phyloP scores from a whole-genome alignment of 1,284 basidiomycete genomes.

The Cryptococcus sp. region DNA sequence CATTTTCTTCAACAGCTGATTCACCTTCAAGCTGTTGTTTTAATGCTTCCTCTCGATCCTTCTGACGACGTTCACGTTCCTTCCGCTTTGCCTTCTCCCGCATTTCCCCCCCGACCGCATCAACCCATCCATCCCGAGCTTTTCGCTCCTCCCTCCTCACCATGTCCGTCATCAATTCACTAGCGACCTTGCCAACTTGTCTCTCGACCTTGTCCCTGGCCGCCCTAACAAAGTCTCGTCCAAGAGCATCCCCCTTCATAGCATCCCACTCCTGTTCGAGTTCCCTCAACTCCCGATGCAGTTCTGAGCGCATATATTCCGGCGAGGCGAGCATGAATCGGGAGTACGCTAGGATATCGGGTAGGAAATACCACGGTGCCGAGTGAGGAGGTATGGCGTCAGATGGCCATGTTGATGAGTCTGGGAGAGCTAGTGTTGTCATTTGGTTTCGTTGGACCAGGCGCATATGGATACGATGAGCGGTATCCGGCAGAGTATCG shows the following conservation, averaged over 20 bases:
- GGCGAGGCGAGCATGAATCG: slow-evolving; percentile 97
- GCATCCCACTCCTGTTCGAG: slow-evolving; percentile 56
- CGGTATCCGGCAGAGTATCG: slow-evolving; percentile 8
- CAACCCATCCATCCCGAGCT: slow-evolving; percentile 38
- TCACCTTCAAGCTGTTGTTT: slow-evolving; percentile 3
- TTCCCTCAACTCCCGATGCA: slow-evolving; percentile 69
- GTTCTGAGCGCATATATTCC: slow-evolving; percentile 67
- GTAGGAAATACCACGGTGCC: slow-evolving; percentile 92
- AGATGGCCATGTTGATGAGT: slow-evolving; percentile 88
- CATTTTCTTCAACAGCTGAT: slow-evolving; percentile 11
- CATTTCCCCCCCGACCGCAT: slow-evolving; percentile 38
- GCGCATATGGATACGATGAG: slow-evolving; percentile 65
- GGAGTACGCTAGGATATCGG: slow-evolving; percentile 81
- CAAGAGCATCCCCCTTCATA: slow-evolving; percentile 66
- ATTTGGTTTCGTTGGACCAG: slow-evolving; percentile 90
- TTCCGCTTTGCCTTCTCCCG: slow-evolving; percentile 49
- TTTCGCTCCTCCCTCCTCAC: slow-evolving; percentile 41
- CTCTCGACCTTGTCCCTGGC: slow-evolving; percentile 69
- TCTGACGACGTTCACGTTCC: slow-evolving; percentile 36
- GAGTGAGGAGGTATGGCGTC: slow-evolving; percentile 78
- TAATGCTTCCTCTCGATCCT: slow-evolving; percentile 28
- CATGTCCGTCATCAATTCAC: slow-evolving; percentile 61
- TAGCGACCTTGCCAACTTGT: slow-evolving; percentile 68
- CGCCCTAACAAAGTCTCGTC: slow-evolving; percentile 71
- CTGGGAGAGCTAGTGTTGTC: slow-evolving; percentile 90